Base-by-base conservation (phyloP, 2,329 filamentous ascomycete genomes). In the Microdochium bolleyi region DNA sequence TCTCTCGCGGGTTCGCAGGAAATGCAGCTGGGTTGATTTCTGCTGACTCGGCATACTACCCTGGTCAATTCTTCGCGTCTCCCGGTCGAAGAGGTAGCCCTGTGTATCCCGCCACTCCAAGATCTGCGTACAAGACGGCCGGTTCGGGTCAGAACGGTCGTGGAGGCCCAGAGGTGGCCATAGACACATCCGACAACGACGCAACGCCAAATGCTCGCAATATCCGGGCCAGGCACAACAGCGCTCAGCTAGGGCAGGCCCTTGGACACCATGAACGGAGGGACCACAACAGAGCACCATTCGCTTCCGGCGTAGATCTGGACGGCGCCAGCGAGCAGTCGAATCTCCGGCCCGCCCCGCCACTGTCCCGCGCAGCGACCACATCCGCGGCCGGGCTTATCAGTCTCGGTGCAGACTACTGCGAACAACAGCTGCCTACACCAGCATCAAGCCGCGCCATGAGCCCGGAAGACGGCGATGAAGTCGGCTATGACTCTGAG, bases 1-100 rank as follows among this genome's bases (percentile, higher is more conserved):
- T 97, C 66, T 83, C 80, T 13, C 72, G 81, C 24, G 75, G 78
- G 16, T 69, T 75, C 3, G 68, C 71, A 19, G 61, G 62, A 46
- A 61, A 57, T 25, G 41, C 56, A 49, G 62, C 50, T 54, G 61
- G 41, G 5, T 19, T 46, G n/a, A 46, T 46, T 11, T 46, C 59
- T 51, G 54, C 56, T 25, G 51, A 62, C 27, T 64, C 66, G 34
- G 57, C 60, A 2, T 67, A 67, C 51, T 67, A 67, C 49, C 61
- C 64, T 16, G 57, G 55, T 53, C 62, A 66, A 48, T 58, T 64
- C 55, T 57, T 64, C 21, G 41, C 41, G 13, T 24, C 41, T 3
- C 37, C 51, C 22, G 58, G 59, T 24, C 51, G 63, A 1, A 52
- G 63, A 13, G 58, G 60, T 2, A 65, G 63, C 22, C 63, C 64